These are phyloP conservation scores for Apiotrichum laibachii DNA, from an alignment of 1,284 basidiomycete species.

Conservation along the genomic window DNA sequence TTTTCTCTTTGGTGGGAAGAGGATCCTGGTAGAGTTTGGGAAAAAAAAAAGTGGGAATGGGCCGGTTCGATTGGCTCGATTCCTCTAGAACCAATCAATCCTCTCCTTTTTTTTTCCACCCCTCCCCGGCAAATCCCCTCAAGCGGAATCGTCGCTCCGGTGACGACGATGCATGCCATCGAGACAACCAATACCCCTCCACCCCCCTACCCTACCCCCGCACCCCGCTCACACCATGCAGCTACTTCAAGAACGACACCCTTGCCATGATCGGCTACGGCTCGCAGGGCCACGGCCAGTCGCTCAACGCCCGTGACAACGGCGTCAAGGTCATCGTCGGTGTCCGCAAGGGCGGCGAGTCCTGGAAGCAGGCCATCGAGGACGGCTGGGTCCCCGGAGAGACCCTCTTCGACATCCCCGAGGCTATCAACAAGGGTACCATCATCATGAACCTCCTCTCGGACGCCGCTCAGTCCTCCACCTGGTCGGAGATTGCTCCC, in stretches of 20 bases:
- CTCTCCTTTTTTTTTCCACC: neutral
- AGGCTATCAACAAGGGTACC: constrained; percentile 91
- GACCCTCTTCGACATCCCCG: constrained; percentile 97
- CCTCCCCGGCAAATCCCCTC: neutral
- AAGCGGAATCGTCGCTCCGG: neutral
- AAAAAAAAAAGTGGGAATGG: neutral
- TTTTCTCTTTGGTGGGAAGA: neutral
- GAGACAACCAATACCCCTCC: too few relatives aligned
- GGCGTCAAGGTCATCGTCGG: constrained; percentile 98
- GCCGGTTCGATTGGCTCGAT: neutral
- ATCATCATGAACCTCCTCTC: constrained; percentile 99
- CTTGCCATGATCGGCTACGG: constrained; percentile 98
- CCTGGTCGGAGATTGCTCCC: constrained; percentile 83
- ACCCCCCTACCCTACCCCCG: neutral
- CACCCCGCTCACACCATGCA: constrained; percentile 16
- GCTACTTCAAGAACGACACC: constrained; percentile 98
- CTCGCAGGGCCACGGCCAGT: constrained; percentile 96
- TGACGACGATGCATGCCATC: too few relatives aligned
- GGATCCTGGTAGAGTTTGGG: neutral
- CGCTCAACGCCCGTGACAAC: constrained; percentile 97
- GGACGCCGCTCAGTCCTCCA: constrained; percentile 95
- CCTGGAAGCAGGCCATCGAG: constrained; percentile 89
- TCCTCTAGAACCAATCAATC: neutral
- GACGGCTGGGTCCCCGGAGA: constrained; percentile 99
- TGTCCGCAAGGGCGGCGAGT: constrained; percentile 92